Evolutionary conservation across 805 yeast species (phyloP), one percentile per base, ranked within the genome.

Genomic region (Metschnikowia similis): DNA sequence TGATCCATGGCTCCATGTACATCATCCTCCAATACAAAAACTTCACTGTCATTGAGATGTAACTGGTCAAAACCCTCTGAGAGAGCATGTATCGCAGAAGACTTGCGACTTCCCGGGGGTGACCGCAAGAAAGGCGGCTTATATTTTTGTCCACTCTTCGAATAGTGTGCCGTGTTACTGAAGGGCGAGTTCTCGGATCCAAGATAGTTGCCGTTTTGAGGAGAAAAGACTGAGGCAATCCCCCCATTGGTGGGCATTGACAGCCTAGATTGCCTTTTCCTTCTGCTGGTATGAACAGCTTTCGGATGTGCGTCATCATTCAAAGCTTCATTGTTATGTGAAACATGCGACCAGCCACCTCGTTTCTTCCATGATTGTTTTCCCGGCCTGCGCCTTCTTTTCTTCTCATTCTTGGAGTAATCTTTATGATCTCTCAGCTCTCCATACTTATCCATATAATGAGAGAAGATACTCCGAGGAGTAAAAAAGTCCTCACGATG

Each of bases 401-500:
- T 49, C 62, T 43, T 43, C 49, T 52, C 54, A 31, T 36, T 51
- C 46, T 52, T 47, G 34, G 28, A 48, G 16, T 34, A 41, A 8
- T 43, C 52, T 21, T 52, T 53, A 9, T 48, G 55, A 35, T 61
- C 61, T 62, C 70, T 62, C 56, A 73, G 64, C 70, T 77, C 67
- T 67, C 83, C 73, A 52, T 72, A 73, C 54, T 83, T 82, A 55
- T 82, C 89, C 85, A 85, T 79, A 63, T 83, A 85, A 55, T 83
- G 85, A 50, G 79, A 81, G 59, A 82, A 79, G 6, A 83, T 85
- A 27, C 90, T 81, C 48, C 85, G 86, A 2, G 94, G 94, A 3
- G 94, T 87, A 63, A 85, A 87, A 57, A 77, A 84, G 61, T 87
- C 92, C 57, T 83, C 85, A 46, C 92, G 75, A 56, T 81, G 81